phyloP scores from a whole-genome alignment of 805 yeast species.

The Barnettozyma pratensis region DNA sequence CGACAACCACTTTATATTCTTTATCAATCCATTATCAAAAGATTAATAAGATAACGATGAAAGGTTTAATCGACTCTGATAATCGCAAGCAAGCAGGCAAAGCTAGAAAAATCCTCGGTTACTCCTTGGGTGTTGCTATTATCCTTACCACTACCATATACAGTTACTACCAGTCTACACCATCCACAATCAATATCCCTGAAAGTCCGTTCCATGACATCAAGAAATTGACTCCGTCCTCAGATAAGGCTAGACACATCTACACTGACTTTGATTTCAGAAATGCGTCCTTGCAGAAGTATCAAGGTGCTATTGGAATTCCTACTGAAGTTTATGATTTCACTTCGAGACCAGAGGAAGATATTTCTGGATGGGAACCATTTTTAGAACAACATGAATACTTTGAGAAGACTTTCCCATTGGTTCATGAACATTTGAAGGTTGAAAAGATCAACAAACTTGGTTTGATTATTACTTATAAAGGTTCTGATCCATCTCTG shows the following conservation, averaged over 20 bases:
- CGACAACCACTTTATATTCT: neutral
- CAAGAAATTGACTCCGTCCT: neutral
- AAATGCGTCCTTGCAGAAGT: constrained; percentile 1
- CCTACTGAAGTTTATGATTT: constrained; percentile 63
- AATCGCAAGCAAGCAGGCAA: no score
- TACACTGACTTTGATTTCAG: neutral
- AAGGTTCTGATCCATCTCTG: constrained; percentile 44
- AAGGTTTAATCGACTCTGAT: no score
- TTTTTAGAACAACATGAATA: constrained; percentile 39
- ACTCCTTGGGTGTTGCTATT: neutral
- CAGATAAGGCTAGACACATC: neutral
- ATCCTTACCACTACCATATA: neutral
- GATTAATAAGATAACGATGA: no score
- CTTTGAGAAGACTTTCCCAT: constrained; percentile 52
- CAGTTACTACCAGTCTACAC: neutral
- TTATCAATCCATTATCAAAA: no score
- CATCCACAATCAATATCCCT: neutral
- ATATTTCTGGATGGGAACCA: constrained; percentile 32
- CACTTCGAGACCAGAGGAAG: constrained; percentile 28
- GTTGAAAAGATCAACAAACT: constrained; percentile 56
- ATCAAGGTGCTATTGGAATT: constrained; percentile 51
- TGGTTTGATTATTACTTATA: constrained; percentile 62
- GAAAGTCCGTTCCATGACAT: neutral
- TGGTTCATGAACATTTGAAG: constrained; percentile 40
- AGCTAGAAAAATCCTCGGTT: no score